A percentile compares a stretch with the other conserved stretches of the same genome.
Conservation (phyloP, 192 early-diverging fungal species). For the Haplosporangium gracile region DNA sequence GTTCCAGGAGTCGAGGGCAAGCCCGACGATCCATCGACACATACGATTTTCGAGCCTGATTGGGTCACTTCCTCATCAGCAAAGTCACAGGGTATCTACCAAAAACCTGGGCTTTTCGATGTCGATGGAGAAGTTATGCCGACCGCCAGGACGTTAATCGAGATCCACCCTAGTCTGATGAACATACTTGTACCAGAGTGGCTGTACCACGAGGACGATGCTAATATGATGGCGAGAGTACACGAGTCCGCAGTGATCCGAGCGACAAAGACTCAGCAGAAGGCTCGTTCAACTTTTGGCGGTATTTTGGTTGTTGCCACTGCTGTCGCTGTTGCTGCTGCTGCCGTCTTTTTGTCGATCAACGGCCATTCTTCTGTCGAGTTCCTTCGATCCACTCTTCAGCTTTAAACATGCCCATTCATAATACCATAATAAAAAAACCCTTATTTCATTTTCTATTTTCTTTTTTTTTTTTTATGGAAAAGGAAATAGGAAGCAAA, state of each 20-base stretch:
- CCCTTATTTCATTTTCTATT: too few species aligned
- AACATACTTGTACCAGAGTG: slow-evolving; percentile 42
- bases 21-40: slow-evolving; percentile 22
- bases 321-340: not conserved
- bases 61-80: slow-evolving; percentile 10
- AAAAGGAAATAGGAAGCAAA: too few species aligned
- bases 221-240: not conserved
- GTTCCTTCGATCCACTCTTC: not conserved
- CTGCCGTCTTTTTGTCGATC: not conserved
- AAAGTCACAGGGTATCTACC: slow-evolving; percentile 16
- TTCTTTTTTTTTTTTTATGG: too few species aligned
- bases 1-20: slow-evolving; percentile 39
- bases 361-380: not conserved
- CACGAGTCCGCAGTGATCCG: not conserved
- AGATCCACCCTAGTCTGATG: slow-evolving; percentile 42
- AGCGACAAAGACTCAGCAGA: not conserved
- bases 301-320: not conserved
- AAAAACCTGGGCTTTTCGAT: slow-evolving; percentile 38
- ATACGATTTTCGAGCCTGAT: slow-evolving; percentile 16
- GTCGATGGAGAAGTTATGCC: slow-evolving; percentile 53
- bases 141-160: slow-evolving; percentile 40
- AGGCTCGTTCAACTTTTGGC: not conserved
- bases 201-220: slow-evolving; percentile 13
- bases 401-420: not conserved
- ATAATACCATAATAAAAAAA: not conserved